Evolutionary conservation across 2,329 filamentous ascomycete genomes (phyloP).

Genomic region (Claviceps humidiphila): DNA sequence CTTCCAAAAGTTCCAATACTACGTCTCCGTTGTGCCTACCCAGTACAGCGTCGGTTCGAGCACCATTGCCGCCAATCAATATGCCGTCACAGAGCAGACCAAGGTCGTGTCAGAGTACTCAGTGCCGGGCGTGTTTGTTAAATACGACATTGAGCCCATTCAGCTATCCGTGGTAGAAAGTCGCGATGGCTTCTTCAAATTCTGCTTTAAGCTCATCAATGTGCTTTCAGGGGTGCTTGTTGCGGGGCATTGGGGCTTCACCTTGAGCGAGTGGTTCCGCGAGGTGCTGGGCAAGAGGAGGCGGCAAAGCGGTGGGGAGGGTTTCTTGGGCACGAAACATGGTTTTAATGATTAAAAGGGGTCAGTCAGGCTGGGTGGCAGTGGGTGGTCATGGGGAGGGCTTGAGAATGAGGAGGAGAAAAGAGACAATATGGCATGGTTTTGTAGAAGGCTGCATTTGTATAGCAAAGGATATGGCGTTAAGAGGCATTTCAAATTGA

Average conservation of each 20-base stretch:
- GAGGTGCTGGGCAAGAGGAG: constrained; percentile 40
- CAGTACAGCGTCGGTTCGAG: constrained; percentile 62
- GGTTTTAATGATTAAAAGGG: constrained; percentile 14
- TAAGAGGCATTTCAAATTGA: neutral
- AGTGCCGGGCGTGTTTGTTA: constrained; percentile 90
- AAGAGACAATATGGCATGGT: neutral
- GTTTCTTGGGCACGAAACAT: constrained; percentile 36
- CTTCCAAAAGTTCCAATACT: constrained; percentile 98
- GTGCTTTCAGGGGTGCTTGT: constrained; percentile 84
- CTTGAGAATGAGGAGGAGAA: neutral
- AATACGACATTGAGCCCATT: constrained; percentile 97
- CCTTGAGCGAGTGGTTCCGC: constrained; percentile 62
- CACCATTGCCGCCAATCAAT: constrained; percentile 87
- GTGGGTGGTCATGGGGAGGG: neutral
- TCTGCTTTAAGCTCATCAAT: constrained; percentile 77
- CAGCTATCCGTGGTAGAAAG: constrained; percentile 74
- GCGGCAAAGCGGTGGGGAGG: constrained; percentile 30
- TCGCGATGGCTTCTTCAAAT: constrained; percentile 57
- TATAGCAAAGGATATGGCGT: neutral
- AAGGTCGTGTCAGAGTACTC: constrained; percentile 52
- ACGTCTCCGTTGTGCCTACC: constrained; percentile 86
- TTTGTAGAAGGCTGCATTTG: neutral
- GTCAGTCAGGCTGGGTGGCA: neutral
- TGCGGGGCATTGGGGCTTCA: constrained; percentile 85
- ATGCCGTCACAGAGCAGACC: constrained; percentile 86